Evolutionary conservation across 2,329 filamentous ascomycete species (phyloP).

Genomic region (Cladophialophora bantiana): DNA sequence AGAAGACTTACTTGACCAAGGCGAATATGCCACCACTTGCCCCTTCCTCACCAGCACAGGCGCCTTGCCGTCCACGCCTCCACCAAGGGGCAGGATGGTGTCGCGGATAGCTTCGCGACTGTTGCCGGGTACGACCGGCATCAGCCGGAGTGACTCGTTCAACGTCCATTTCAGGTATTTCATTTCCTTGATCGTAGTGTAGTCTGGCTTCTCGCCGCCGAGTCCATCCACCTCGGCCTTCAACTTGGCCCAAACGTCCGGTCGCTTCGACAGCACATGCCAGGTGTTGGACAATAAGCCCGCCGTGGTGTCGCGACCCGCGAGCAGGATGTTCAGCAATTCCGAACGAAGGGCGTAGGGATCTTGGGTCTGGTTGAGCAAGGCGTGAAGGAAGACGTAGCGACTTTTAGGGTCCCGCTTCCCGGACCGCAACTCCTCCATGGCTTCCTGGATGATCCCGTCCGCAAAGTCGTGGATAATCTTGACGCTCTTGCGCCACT

Average conservation of each 20-base stretch:
- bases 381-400: constrained; percentile 39
- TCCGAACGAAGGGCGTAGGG: constrained; percentile 36
- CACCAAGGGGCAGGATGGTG: constrained; percentile 57
- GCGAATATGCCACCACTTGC: constrained; percentile 52
- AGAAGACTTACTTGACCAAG: constrained; percentile 46
- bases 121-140: constrained; percentile 51
- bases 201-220: constrained; percentile 36
- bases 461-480: constrained; percentile 38
- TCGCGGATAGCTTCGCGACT: constrained; percentile 50
- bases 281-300: constrained; percentile 46
- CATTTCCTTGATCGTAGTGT: constrained; percentile 39
- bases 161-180: constrained; percentile 42
- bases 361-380: constrained; percentile 38
- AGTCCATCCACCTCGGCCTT: constrained; percentile 45
- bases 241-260: constrained; percentile 52
- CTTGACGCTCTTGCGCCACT: constrained; percentile 35
- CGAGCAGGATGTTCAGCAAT: constrained; percentile 49
- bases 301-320: constrained; percentile 50
- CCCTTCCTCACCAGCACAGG: constrained; percentile 59
- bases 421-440: constrained; percentile 23
- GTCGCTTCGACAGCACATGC: constrained; percentile 44
- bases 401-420: constrained; percentile 60
- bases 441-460: constrained; percentile 36
- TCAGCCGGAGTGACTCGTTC: constrained; percentile 52
- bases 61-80: constrained; percentile 54